Base-by-base conservation (phyloP, 257 asterid genomes). In the Cruciata laevipes region DNA sequence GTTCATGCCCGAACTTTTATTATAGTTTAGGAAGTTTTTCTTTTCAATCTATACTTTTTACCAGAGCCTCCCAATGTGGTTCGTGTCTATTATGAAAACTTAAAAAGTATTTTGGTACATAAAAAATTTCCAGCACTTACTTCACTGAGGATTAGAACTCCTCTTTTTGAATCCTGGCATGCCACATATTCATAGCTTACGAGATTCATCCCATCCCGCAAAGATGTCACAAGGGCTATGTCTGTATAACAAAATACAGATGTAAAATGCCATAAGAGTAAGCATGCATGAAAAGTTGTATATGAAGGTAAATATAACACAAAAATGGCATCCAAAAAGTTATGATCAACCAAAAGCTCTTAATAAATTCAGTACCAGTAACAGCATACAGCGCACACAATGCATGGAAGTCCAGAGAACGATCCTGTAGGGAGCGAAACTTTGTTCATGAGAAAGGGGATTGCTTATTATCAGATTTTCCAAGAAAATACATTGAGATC, bases 161-260 rank as follows among this genome's bases (percentile, higher is more conserved):
- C 98, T 71, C 76, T 87, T 75, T 83, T 92, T 55, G 92, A 81
- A 71, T 84, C 96, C 80, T 93, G 99, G 75, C 97, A 90, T 20
- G 99, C 96, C 80, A 93, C 99, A 76, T 86, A 93, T 87, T 93
- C 99, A 79, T 93, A 90, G 86, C 99, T 93, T 71, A 93, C 99
- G 4, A 93, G 99, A 76, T 93, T 93, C 99, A 93, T 93, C 70
- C 99, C 99, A 76, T 93, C 99, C 71, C 97, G 80, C 86, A 93
- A 77, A 65, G 99, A 93, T 23, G 97, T 93, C 74, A 93, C 96
- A 68, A 93, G 94, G 65, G 99, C 96, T 72, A 93, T 83, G 78
- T 93, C 99, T 93, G 94, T 75, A 60, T 67, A 81, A 66, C 23
- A 61, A 62, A 16, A 69, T 24, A 72, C 23, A 32, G n/a, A 64